Conservation (phyloP, 495 filamentous ascomycete genomes). For the Aspergillus nanangensis region DNA sequence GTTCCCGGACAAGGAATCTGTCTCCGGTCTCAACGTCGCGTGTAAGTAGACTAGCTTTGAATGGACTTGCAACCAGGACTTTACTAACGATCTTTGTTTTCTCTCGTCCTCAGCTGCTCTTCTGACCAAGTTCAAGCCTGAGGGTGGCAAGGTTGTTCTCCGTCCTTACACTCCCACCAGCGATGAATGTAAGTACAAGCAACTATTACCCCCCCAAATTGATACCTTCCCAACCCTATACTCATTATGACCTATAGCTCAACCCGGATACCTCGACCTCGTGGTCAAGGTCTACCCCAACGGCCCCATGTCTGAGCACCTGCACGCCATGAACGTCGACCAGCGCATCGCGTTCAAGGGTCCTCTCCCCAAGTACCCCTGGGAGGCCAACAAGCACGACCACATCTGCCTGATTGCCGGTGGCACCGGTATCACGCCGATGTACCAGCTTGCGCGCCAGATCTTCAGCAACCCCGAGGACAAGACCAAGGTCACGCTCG, state of each 20-base stretch:
- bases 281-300: conserved; percentile 85
- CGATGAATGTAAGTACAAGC: conserved; percentile 63
- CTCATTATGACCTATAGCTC: conserved; percentile 36
- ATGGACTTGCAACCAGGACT: not conserved
- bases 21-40: conserved; percentile 74
- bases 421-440: conserved; percentile 92
- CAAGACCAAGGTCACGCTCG: conserved; percentile 91
- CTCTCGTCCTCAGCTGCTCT: conserved; percentile 54
- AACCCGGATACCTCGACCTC: conserved; percentile 77
- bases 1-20: conserved; percentile 76
- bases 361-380: conserved; percentile 89
- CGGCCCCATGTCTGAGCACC: conserved; percentile 85
- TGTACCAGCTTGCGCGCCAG: conserved; percentile 78
- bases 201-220: not conserved
- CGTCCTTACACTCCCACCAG: conserved; percentile 90
- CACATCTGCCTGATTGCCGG: conserved; percentile 92
- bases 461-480: conserved; percentile 96
- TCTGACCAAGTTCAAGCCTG: conserved; percentile 80
- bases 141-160: conserved; percentile 74
- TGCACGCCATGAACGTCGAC: conserved; percentile 77
- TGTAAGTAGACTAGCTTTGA: too few species aligned
- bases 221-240: not conserved
- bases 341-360: conserved; percentile 88
- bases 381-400: conserved; percentile 88
- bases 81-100: not conserved